Base-by-base conservation (phyloP, 371 early-diverging fungal species). In the Haplosporangium sp. region DNA sequence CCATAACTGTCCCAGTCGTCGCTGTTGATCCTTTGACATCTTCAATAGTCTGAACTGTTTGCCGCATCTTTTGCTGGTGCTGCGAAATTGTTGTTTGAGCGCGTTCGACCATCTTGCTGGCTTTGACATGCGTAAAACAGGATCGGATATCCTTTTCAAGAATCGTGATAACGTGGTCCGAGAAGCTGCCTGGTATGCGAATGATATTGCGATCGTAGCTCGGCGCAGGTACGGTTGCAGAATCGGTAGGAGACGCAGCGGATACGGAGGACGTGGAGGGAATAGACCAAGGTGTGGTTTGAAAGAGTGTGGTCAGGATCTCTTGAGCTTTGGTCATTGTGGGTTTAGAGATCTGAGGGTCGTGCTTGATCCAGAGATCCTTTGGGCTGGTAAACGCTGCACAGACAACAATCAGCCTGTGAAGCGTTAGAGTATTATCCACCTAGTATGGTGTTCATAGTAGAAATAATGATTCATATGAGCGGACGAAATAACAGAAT, bases 341-440 rank as follows among this genome's bases (percentile, higher is more conserved):
- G 14, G 36, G 37, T 5, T 41, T 45, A 0, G 59, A 65, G n/a
- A 55, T 8, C 2, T 41, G 23, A n/a, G 41, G 58, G 11, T 73
- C 51, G 36, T 55, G 41, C 36, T 36, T 45, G 41, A 65, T 69
- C 80, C 80, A 79, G 8, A 66, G 50, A n/a, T 79, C 80, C 13
- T 37, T 64, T 16, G 59, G 59, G 42, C 73, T 73, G 41, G 73
- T 69, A 63, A 73, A 73, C n/a, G 80, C 69, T 6, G 80, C 73
- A 29, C 73, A 68, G 6, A 73, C 69, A 29, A 79, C 69, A 21
- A 73, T 62, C 12, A 73, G 9, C 20, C 66, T 64, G 48, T 69
- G 80, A 13, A 79, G 54, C 23, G 69, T 69, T 21, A 55, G 73
- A 4, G 65, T 61, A 29, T 79, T 73, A 47, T 79, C 69, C 6